Conservation (phyloP, 164 flowering plant genomes). For the Santalum album region DNA sequence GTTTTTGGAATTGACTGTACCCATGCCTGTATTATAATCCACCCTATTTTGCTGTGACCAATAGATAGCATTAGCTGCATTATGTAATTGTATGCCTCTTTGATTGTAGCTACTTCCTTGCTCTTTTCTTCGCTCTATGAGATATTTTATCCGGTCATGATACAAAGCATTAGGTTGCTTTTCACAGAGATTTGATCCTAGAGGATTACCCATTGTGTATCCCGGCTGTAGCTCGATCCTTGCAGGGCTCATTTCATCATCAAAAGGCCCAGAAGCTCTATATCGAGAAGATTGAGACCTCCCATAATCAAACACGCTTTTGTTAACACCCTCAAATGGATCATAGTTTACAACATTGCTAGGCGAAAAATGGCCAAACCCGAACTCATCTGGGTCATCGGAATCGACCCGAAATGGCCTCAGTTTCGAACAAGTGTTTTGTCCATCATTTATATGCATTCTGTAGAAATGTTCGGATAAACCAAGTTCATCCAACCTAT, state of each 20-base stretch:
- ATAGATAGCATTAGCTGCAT: slow-evolving; percentile 6
- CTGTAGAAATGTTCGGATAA: slow-evolving; percentile 21
- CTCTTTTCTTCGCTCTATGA: slow-evolving; percentile 12
- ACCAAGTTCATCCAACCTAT: slow-evolving; percentile 24
- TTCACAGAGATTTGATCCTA: slow-evolving; percentile 7
- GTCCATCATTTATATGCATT: slow-evolving; percentile 28
- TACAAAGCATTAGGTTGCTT: slow-evolving; percentile 7
- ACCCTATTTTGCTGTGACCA: slow-evolving; percentile 10
- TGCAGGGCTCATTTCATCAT: neutral
- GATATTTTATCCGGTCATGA: slow-evolving; percentile 9
- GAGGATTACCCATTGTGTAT: slow-evolving; percentile 11
- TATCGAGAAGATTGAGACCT: slow-evolving; percentile 10
- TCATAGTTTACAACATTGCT: slow-evolving; percentile 22
- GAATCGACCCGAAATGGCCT: slow-evolving; percentile 8
- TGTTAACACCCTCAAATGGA: slow-evolving; percentile 15
- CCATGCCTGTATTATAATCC: slow-evolving; percentile 8
- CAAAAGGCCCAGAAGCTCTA: no score
- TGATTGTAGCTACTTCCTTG: slow-evolving; percentile 4
- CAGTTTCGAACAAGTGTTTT: neutral
- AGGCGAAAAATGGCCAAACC: slow-evolving; percentile 6
- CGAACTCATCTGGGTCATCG: slow-evolving; percentile 10
- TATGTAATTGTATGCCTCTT: slow-evolving; percentile 7
- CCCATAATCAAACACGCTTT: slow-evolving; percentile 13
- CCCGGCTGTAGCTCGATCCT: slow-evolving; percentile 3
- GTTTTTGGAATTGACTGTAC: slow-evolving; percentile 12